A percentile compares a stretch with the other conserved stretches of the same genome.
phyloP scores from a whole-genome alignment of 352 stramenopile species.

The Plasmopara muralis region DNA sequence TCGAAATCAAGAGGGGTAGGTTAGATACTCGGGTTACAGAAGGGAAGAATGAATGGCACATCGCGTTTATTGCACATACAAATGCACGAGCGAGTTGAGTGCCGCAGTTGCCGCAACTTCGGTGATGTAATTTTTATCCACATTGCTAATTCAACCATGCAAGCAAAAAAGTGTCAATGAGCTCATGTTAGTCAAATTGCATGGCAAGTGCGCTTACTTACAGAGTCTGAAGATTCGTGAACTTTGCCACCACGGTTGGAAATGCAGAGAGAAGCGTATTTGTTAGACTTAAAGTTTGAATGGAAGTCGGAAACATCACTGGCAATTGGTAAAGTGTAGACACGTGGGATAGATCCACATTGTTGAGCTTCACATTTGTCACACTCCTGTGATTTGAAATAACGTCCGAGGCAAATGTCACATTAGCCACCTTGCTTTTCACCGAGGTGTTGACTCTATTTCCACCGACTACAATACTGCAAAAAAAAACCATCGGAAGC shows the following conservation, averaged over 20 bases:
- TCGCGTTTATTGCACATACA: conserved; percentile 33
- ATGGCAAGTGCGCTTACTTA: conserved; percentile 9
- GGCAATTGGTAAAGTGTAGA: conserved; percentile 24
- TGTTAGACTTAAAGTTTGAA: conserved; percentile 25
- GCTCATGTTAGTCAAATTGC: no score
- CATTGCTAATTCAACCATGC: conserved; percentile 6
- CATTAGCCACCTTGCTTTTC: conserved; percentile 31
- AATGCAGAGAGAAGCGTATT: conserved; percentile 29
- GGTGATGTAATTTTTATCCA: conserved; percentile 31
- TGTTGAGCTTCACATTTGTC: conserved; percentile 24
- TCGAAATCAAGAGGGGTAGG: background rate
- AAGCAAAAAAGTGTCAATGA: background rate
- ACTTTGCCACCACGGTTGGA: conserved; percentile 30
- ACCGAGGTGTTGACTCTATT: conserved; percentile 16
- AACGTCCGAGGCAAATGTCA: conserved; percentile 22
- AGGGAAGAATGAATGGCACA: no score
- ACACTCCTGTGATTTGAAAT: conserved; percentile 25
- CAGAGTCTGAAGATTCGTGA: conserved; percentile 24
- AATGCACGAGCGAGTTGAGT: conserved; percentile 30
- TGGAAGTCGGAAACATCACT: conserved; percentile 10
- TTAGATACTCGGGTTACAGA: background rate
- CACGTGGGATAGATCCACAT: conserved; percentile 22
- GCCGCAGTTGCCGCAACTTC: conserved; percentile 27
- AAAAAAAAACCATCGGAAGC: background rate
- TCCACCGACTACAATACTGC: conserved; percentile 22